Conservation (phyloP, 441 rosid genomes). For the Brassica hybrid region DNA sequence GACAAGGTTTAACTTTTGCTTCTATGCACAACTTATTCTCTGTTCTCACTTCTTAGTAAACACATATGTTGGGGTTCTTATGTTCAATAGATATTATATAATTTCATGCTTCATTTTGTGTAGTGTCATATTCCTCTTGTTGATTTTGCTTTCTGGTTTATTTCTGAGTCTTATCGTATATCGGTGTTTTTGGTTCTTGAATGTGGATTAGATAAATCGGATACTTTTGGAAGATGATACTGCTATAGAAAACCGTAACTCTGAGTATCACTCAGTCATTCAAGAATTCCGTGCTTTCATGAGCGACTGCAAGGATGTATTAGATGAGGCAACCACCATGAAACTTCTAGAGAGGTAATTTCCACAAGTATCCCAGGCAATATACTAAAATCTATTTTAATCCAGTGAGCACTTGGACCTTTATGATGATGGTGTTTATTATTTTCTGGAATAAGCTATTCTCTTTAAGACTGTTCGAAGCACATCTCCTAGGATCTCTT, state of each 20-base stretch:
- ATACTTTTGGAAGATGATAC: constrained; percentile 94
- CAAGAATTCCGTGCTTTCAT: constrained; percentile 96
- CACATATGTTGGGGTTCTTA: constrained; percentile 7
- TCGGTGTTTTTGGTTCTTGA: constrained; percentile 16
- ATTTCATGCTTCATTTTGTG: constrained; percentile 3
- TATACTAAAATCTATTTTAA: constrained; percentile 15
- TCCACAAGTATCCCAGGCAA: constrained; percentile 21
- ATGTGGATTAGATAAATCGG: constrained; percentile 71
- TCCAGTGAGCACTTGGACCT: constrained; percentile 19
- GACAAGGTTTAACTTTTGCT: constrained; percentile 82
- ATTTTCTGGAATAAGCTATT: constrained; percentile 15
- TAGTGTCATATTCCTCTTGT: constrained; percentile 16
- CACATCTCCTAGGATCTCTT: constrained; percentile 15
- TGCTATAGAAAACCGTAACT: constrained; percentile 78
- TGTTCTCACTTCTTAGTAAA: constrained; percentile 27
- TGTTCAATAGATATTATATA: not conserved
- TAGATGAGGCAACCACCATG: constrained; percentile 99
- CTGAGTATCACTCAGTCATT: constrained; percentile 86
- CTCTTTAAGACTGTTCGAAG: constrained; percentile 24
- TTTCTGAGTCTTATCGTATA: constrained; percentile 23
- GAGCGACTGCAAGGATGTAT: constrained; percentile 94
- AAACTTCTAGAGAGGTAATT: constrained; percentile 91
- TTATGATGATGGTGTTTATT: constrained; percentile 15
- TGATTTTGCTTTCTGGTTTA: not conserved
- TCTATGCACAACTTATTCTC: constrained; percentile 28